These are phyloP conservation scores for Suillus plorans DNA, from an alignment of 768 basidiomycete species.

Conservation along the genomic window DNA sequence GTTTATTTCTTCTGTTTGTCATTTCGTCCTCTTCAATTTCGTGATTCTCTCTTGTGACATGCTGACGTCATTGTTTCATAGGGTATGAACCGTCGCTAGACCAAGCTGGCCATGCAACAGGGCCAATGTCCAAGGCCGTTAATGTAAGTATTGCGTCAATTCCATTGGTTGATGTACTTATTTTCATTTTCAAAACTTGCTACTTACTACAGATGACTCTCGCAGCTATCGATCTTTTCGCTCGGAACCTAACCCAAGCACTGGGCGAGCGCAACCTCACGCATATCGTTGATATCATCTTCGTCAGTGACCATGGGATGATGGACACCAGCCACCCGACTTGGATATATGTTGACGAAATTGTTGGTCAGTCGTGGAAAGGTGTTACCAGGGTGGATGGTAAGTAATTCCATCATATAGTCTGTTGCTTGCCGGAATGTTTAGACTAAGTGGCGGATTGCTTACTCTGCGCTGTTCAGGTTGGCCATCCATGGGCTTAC, in stretches of 20 bases:
- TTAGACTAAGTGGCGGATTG: constrained; percentile 12
- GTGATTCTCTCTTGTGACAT: background rate
- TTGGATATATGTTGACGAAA: constrained; percentile 77
- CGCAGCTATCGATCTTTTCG: constrained; percentile 67
- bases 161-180: background rate
- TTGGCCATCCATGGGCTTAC: constrained; percentile 87
- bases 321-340: constrained; percentile 81
- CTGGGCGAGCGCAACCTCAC: constrained; percentile 73
- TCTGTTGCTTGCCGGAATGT: constrained; percentile 7
- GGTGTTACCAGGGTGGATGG: constrained; percentile 31
- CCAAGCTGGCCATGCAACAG: constrained; percentile 76
- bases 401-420: constrained; percentile 6
- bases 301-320: constrained; percentile 94
- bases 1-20: background rate
- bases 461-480: constrained; percentile 47
- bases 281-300: constrained; percentile 83
- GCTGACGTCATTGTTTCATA: constrained; percentile 23
- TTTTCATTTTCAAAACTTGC: background rate
- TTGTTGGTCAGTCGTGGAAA: constrained; percentile 65
- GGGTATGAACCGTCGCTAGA: constrained; percentile 86
- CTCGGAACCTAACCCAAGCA: constrained; percentile 61
- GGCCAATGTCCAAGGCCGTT: constrained; percentile 66
- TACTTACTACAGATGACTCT: constrained; percentile 54
- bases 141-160: constrained; percentile 48
- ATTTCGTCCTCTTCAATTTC: background rate